Conservation (phyloP, 2,329 filamentous ascomycete species). For the Sphaceloma murrayae region DNA sequence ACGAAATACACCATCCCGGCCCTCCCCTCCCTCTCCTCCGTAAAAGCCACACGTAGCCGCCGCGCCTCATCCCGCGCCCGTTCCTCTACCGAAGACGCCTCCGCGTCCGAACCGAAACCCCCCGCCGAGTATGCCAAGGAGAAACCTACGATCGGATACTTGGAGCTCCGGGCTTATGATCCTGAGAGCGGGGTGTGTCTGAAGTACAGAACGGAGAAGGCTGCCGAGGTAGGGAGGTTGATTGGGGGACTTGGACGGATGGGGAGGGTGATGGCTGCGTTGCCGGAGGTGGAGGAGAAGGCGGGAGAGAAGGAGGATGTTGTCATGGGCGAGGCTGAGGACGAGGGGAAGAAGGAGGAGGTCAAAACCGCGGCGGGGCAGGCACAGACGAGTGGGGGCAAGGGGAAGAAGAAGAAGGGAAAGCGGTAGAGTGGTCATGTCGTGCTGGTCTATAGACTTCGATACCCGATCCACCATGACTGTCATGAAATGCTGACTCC, state of each 20-base stretch:
- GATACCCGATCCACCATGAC: slow-evolving; percentile 14
- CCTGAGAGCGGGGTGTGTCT: slow-evolving; percentile 69
- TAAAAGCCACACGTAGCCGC: slow-evolving; percentile 21
- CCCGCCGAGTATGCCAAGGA: slow-evolving; percentile 23
- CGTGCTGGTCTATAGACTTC: not conserved
- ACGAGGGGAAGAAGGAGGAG: slow-evolving; percentile 26
- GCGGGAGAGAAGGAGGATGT: not conserved
- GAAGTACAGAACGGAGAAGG: slow-evolving; percentile 87
- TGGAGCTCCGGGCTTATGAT: slow-evolving; percentile 85
- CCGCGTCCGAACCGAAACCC: slow-evolving; percentile 23
- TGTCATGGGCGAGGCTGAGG: slow-evolving; percentile 21
- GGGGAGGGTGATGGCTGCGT: slow-evolving; percentile 51
- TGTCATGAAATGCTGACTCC: not conserved
- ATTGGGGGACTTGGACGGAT: slow-evolving; percentile 67
- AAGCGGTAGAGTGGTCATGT: slow-evolving; percentile 26
- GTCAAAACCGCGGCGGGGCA: slow-evolving; percentile 2
- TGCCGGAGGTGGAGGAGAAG: slow-evolving; percentile 34
- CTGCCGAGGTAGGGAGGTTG: slow-evolving; percentile 76
- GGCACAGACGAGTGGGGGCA: slow-evolving; percentile 25
- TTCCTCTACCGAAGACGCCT: slow-evolving; percentile 20
- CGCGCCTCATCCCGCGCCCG: slow-evolving; percentile 17
- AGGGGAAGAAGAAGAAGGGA: slow-evolving; percentile 42
- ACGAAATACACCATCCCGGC: slow-evolving; percentile 72
- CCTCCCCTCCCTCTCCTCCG: slow-evolving; percentile 25
- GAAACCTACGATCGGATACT: slow-evolving; percentile 53